Evolutionary conservation across 495 filamentous ascomycete genomes (phyloP).

Genomic region (Penicillium lividum): DNA sequence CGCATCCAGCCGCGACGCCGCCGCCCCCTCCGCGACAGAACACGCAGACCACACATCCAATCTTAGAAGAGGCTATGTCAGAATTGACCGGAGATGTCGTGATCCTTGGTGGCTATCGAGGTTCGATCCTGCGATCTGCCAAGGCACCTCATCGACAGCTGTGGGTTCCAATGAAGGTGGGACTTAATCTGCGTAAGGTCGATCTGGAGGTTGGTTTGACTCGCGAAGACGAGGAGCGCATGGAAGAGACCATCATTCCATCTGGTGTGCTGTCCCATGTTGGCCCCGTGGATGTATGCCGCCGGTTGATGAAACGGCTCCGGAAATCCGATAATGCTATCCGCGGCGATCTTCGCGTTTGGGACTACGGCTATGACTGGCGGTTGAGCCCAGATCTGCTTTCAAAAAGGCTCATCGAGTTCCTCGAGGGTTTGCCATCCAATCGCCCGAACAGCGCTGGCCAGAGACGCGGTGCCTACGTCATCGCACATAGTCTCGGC

Average conservation of each 20-base stretch:
- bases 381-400: constrained; percentile 80
- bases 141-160: constrained; percentile 76
- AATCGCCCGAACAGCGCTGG: constrained; percentile 45
- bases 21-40: constrained; percentile 29
- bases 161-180: constrained; percentile 94
- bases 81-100: constrained; percentile 82
- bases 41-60: constrained; percentile 43
- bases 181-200: constrained; percentile 87
- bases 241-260: constrained; percentile 77
- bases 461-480: constrained; percentile 61
- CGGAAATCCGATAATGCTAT: constrained; percentile 69
- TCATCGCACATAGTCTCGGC: constrained; percentile 88
- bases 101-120: constrained; percentile 86
- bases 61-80: constrained; percentile 65
- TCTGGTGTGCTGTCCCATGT: constrained; percentile 87
- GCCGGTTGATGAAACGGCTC: constrained; percentile 75
- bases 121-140: constrained; percentile 85
- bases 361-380: constrained; percentile 97
- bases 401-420: constrained; percentile 65
- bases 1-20: constrained; percentile 15
- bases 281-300: constrained; percentile 88
- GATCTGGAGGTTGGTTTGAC: constrained; percentile 86
- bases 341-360: constrained; percentile 71
- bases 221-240: constrained; percentile 81
- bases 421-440: constrained; percentile 71